Evolutionary conservation across 139 green algal species (phyloP).

Genomic region (Spirogloea muscicola): DNA sequence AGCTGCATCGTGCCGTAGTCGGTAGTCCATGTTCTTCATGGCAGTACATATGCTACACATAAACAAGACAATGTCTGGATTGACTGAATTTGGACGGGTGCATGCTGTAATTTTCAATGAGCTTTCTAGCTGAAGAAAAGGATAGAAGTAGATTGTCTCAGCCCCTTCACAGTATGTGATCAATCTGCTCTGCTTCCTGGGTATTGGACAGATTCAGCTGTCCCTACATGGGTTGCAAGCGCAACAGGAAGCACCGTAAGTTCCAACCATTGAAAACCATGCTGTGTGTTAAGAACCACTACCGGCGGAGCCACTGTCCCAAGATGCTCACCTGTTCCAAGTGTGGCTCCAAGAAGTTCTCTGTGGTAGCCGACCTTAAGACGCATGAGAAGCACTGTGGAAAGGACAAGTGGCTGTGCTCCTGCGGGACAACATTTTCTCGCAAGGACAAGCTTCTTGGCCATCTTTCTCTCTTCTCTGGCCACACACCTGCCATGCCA

Average conservation of each 20-base stretch:
- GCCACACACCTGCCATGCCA: constrained; percentile 17
- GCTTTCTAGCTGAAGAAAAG: too few species aligned
- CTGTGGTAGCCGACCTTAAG: constrained; percentile 41
- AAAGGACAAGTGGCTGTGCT: constrained; percentile 35
- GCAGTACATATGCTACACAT: too few species aligned
- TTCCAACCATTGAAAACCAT: constrained; percentile 42
- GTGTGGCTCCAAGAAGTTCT: constrained; percentile 42
- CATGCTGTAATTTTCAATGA: too few species aligned
- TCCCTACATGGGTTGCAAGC: constrained; percentile 38
- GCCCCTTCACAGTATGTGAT: too few species aligned
- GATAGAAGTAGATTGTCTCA: too few species aligned
- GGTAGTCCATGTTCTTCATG: too few species aligned
- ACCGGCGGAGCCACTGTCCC: constrained; percentile 33
- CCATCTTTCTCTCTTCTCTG: constrained; percentile 13
- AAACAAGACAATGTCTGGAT: too few species aligned
- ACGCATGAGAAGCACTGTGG: constrained; percentile 47
- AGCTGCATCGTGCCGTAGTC: too few species aligned
- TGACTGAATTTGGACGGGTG: too few species aligned
- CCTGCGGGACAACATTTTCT: constrained; percentile 34
- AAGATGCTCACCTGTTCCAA: constrained; percentile 42
- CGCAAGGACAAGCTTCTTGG: constrained; percentile 39
- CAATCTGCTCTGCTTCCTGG: too few species aligned
- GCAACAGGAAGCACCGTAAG: constrained; percentile 31
- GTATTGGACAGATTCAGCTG: constrained; percentile 35
- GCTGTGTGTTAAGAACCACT: constrained; percentile 47